Base-by-base conservation (phyloP, 1,284 basidiomycete species). In the Amylostereum areolatum region DNA sequence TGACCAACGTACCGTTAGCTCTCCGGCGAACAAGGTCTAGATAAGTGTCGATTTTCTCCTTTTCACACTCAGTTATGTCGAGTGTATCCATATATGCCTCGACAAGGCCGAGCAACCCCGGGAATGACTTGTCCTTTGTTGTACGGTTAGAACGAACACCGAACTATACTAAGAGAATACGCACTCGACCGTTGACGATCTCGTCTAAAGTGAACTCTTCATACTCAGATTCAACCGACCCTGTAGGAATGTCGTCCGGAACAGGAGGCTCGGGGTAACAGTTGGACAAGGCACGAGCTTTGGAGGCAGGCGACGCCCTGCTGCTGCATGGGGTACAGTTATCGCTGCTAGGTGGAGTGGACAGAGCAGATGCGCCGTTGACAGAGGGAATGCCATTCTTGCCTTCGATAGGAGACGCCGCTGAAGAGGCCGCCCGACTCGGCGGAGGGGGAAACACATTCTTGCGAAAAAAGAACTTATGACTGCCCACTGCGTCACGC, bases 161-260 rank as follows among this genome's bases (percentile, higher is more conserved):
- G 37, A 24, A 36, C 34, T 36, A 30, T 25, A 41, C 46, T 35
- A 24, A 25, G 10, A n/a, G 32, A 34, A 45, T 29, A 47, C 56
- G 25, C 45, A 86, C 89, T 77, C 89, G 91, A 18, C 97, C 97
- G 61, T 91, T 92, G 69, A 99, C 89, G 43, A 99, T 89, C 70
- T 99, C 93, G 57, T 92, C 74, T 64, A 98, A 78, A 0, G 89
- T 83, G 85, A 96, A 95, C 64, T 96, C 92, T 55, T 84, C 89
- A 56, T 92, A 93, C 65, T 98, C 93, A 4, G 92, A 80, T 52
- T 89, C 79, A n/a, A 91, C 68, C 8, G 78, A 73, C 39, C 65
- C 66, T 25, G 70, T 62, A 7, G 57, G 50, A 31, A 68, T 55
- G 25, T 73, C 62, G 33, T 74, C 69, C 0, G 81, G 83, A 10